Percentiles rank a stretch among this genome's conserved stretches.
Conservation (phyloP, 1,284 basidiomycete species). For the Malassezia sympodialis region DNA sequence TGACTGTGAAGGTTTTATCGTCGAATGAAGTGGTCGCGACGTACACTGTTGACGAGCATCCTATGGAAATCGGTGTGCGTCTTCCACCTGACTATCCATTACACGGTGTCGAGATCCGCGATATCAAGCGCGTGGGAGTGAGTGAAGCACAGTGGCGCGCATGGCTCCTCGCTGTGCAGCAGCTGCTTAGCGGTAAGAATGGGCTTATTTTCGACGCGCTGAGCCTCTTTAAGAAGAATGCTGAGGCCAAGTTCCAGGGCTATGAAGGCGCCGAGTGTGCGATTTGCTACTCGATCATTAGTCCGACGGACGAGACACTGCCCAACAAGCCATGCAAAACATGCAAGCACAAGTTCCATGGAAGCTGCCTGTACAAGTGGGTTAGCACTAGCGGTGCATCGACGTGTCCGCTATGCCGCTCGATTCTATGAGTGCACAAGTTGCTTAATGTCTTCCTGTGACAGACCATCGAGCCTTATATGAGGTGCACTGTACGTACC, state of each 20-base stretch:
- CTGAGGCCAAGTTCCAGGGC: conserved; percentile 50
- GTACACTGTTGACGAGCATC: conserved; percentile 86
- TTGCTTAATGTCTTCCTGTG: conserved; percentile 1
- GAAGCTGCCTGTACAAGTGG: conserved; percentile 57
- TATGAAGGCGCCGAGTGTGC: conserved; percentile 42
- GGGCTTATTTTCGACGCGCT: conserved; percentile 83
- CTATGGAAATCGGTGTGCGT: conserved; percentile 77
- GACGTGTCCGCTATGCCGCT: conserved; percentile 78
- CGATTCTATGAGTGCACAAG: conserved; percentile 49
- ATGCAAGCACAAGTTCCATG: conserved; percentile 89
- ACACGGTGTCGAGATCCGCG: conserved; percentile 74
- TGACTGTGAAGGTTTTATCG: conserved; percentile 62
- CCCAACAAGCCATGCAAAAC: conserved; percentile 85
- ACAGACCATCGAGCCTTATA: conserved; percentile 8
- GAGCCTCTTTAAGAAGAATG: conserved; percentile 94
- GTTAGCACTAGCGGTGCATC: conserved; percentile 75
- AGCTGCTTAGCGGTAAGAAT: conserved; percentile 73
- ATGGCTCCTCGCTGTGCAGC: conserved; percentile 87
- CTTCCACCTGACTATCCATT: conserved; percentile 87
- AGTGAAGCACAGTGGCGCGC: conserved; percentile 82
- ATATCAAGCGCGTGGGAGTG: conserved; percentile 67
- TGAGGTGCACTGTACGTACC: conserved; percentile 15
- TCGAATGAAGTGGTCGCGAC: conserved; percentile 52
- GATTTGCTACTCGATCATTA: conserved; percentile 67
- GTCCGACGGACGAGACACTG: conserved; percentile 73